Evolutionary conservation across 78 protist species (phyloP).

Genomic region (Dictyostelium intermedium): DNA sequence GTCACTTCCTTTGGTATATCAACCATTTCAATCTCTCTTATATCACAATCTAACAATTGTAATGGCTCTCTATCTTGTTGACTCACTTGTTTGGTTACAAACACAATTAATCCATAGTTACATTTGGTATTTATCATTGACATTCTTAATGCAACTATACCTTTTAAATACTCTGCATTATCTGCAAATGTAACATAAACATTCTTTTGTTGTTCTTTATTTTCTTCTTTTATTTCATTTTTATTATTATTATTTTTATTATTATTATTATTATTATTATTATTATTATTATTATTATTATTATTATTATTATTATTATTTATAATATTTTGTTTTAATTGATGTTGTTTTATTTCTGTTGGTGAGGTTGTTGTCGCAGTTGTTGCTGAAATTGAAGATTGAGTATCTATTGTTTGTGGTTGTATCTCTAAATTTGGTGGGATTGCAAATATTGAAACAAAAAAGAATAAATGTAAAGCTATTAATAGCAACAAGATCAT

Average conservation of each 20-base stretch:
- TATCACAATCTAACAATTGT: neutral
- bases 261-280: slow-evolving; percentile 2
- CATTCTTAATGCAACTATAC: slow-evolving; percentile 34
- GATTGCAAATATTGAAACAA: neutral
- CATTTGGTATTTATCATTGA: slow-evolving; percentile 19
- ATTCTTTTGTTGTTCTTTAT: neutral
- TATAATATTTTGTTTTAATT: neutral
- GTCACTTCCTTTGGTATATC: slow-evolving; percentile 24
- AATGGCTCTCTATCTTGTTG: neutral
- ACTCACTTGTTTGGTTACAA: neutral
- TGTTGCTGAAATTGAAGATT: neutral
- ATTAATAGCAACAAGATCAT: neutral
- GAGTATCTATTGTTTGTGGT: neutral
- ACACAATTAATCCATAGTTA: slow-evolving; percentile 4
- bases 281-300: neutral
- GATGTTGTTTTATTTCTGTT: neutral
- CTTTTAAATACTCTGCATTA: slow-evolving; percentile 51
- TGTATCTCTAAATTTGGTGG: neutral
- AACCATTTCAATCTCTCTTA: slow-evolving; percentile 1
- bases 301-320: neutral
- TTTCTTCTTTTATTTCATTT: neutral
- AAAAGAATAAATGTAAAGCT: neutral
- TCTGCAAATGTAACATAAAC: slow-evolving; percentile 53
- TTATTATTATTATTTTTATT: neutral
- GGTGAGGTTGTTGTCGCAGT: neutral